Evolutionary conservation across 2,329 filamentous ascomycete genomes (phyloP).

Genomic region (Teratosphaeria destructans): DNA sequence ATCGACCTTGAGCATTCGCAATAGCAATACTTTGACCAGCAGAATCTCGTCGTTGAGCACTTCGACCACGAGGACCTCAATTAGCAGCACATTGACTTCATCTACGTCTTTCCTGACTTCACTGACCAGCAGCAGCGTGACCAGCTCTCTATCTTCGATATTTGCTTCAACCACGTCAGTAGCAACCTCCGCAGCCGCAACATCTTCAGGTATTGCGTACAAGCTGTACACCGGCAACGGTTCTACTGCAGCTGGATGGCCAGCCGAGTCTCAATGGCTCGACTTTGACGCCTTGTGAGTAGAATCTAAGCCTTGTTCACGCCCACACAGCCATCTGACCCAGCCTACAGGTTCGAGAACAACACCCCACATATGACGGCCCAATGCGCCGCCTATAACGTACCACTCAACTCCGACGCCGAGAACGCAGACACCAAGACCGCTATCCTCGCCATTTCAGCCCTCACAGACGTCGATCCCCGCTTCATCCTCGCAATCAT

Average conservation of each 20-base stretch:
- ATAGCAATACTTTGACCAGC: neutral
- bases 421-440: constrained; percentile 30
- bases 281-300: constrained; percentile 25
- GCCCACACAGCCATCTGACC: neutral
- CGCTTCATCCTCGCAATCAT: constrained; percentile 36
- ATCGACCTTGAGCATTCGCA: neutral
- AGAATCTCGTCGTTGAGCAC: neutral
- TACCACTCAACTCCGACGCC: constrained; percentile 27
- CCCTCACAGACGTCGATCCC: constrained; percentile 25
- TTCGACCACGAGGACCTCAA: neutral
- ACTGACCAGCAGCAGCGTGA: neutral
- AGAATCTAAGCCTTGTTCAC: neutral
- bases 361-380: constrained; percentile 27
- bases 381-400: constrained; percentile 27
- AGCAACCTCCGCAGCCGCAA: neutral
- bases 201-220: constrained; percentile 8
- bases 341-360: constrained; percentile 20
- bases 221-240: constrained; percentile 26
- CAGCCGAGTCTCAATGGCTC: constrained; percentile 24
- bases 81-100: neutral
- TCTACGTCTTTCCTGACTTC: neutral
- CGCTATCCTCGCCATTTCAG: constrained; percentile 24
- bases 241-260: constrained; percentile 28
- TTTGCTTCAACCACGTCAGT: constrained; percentile 3
- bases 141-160: neutral